Conservation (phyloP, 495 filamentous ascomycete species). For the Neurospora sp. region DNA sequence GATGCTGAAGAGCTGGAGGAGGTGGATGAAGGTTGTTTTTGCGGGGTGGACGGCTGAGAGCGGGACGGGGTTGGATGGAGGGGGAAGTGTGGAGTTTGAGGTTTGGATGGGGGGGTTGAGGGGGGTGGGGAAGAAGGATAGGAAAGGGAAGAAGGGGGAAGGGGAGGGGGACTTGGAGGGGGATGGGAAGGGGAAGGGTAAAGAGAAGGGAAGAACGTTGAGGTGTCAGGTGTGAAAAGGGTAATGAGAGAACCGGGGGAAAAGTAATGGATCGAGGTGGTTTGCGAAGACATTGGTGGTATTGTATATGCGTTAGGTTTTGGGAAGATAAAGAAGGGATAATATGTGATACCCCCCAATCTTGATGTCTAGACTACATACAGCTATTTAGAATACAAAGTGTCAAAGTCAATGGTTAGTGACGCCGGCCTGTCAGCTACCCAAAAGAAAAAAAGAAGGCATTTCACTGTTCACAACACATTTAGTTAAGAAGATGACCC, state of each 20-base stretch:
- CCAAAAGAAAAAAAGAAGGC: too few relatives aligned
- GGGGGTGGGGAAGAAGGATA: slow-evolving; percentile 22
- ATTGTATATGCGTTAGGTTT: background rate
- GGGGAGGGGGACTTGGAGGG: background rate
- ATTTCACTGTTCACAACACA: too few relatives aligned
- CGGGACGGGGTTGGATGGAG: slow-evolving; percentile 25
- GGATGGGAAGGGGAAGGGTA: background rate
- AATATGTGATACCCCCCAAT: background rate
- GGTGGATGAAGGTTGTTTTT: slow-evolving; percentile 77
- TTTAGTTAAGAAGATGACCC: background rate
- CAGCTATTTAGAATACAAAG: background rate
- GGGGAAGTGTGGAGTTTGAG: slow-evolving; percentile 44
- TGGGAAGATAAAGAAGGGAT: background rate
- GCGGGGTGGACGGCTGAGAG: slow-evolving; percentile 51
- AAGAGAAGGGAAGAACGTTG: background rate
- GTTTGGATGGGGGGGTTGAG: slow-evolving; percentile 44
- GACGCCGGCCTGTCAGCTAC: background rate
- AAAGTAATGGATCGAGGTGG: slow-evolving; percentile 2
- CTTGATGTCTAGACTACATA: background rate
- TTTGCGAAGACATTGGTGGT: background rate
- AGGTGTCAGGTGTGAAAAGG: background rate
- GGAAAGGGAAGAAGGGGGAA: slow-evolving; percentile 5
- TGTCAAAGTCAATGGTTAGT: background rate
- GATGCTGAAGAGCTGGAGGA: slow-evolving; percentile 35
- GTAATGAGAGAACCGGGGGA: background rate